Evolutionary conservation across 2,329 filamentous ascomycete genomes (phyloP), one percentile per base, ranked within the genome.

Genomic region (Cryphonectria nitschkei): DNA sequence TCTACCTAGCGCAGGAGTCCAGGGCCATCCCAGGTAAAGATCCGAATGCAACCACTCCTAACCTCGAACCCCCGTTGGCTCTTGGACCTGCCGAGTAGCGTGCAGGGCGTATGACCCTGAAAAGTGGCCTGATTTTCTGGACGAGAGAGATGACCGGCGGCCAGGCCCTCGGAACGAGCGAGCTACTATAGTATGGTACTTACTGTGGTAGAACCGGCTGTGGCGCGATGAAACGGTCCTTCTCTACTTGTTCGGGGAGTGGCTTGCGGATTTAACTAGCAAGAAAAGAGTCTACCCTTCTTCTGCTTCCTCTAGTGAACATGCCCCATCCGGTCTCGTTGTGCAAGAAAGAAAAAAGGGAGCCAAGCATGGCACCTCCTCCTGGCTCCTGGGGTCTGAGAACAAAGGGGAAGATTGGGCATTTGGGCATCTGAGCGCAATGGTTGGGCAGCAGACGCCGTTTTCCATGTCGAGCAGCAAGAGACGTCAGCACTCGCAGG

Each of bases 121-220:
- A 41, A 70, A 70, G 68, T 70, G 68, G 68, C 68, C 68, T 70
- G 68, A 70, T 70, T 63, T 22, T 43, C 19, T 2, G 19, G 32
- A n/a, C 4, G 56, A 37, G 7, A 34, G 19, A 50, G 46, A 50
- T 19, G 7, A 22, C 29, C 56, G 29, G 29, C 37, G 56, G 56
- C 56, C 16, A 32, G 56, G 14, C 32, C 58, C 46, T 50, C 58
- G 34, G 58, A 32, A 61, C 58, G n/a, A 39, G 58, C 58, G 32
- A 61, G 58, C 58, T 61, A 39, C 46, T n/a, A 39, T n/a, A 9
- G 22, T 50, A n/a, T 43, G 46, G 16, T n/a, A n/a, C 46, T n/a
- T n/a, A 26, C 26, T 26, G 26, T 26, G 26, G 26, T 26, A n/a
- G 46, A 22, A 11, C 32, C 58, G 32, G 26, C 32, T 11, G 58